Base-by-base conservation (phyloP, 2,329 filamentous ascomycete genomes). In the Diatrype stigma region DNA sequence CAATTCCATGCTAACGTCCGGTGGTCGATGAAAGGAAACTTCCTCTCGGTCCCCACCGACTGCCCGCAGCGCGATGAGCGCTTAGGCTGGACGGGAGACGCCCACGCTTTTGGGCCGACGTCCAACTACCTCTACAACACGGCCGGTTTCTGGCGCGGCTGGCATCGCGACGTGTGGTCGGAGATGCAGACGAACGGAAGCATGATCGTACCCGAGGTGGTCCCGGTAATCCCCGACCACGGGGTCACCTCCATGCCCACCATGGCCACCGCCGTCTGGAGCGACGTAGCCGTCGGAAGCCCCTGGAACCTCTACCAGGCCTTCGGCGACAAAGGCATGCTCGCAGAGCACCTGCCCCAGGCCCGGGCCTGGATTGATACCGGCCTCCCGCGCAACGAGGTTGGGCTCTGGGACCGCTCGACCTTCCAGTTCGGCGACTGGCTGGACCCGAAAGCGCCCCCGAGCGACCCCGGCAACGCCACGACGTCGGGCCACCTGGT, bases 1-100 rank as follows among this genome's bases (percentile, higher is more conserved):
- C 66, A 75, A 44, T 71, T 85, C 4, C 75, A 84, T 54, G 49
- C 70, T 1, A 85, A 85, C 49, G 71, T 78, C 0, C 59, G 68
- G 28, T 84, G 81, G 81, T 74, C 73, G 5, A 81, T 82, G 74
- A 72, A 73, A 26, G 79, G 79, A 0, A 85, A 84, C 56, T 84
- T 85, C 56, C 56, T 84, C 3, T 74, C 72, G 0, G 63, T 84
- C 0, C 80, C 80, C 0, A 84, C 80, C 0, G 81, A 85, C 26
- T 65, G 63, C 34, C 59, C 62, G 2, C 74, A 78, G 53, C 65
- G 76, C 19, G 76, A 80, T 47, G 76, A 79, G 58, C 67, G 76
- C 1, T 57, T 79, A 2, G 76, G 76, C 0, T 79, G 76, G 76
- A 76, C 73, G 0, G 76, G 76, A 3, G 73, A 77, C 55, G 67